Evolutionary conservation across 345 rosid genomes (phyloP).

Genomic region (Reutealis trisperma): DNA sequence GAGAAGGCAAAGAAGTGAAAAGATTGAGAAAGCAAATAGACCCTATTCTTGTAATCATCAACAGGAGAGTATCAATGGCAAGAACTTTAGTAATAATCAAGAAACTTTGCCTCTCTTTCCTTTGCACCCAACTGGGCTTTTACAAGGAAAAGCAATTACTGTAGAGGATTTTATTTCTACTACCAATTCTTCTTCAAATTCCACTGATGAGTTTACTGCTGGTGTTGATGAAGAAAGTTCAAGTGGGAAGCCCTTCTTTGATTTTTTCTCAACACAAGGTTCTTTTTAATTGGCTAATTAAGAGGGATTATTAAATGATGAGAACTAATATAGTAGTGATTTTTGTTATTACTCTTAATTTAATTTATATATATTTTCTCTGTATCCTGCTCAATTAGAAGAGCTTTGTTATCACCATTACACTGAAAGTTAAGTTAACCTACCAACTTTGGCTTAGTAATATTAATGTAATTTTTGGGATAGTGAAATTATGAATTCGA

Average conservation of each 20-base stretch:
- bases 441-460: no score
- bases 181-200: not conserved
- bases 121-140: slow-evolving; percentile 52
- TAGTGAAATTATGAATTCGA: no score
- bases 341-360: no score
- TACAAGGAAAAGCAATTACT: slow-evolving; percentile 19
- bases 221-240: slow-evolving; percentile 18
- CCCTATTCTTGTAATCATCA: not conserved
- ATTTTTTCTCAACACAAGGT: slow-evolving; percentile 38
- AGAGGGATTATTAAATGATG: no score
- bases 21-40: slow-evolving; percentile 15
- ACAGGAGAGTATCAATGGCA: not conserved
- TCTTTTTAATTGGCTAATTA: not conserved
- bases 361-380: no score
- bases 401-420: no score
- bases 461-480: no score
- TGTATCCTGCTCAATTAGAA: no score
- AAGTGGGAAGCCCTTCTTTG: slow-evolving; percentile 34
- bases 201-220: slow-evolving; percentile 17
- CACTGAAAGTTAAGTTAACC: no score
- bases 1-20: slow-evolving; percentile 28
- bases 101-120: slow-evolving; percentile 57
- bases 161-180: slow-evolving; percentile 11
- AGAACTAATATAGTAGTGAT: no score
- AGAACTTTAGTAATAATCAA: slow-evolving; percentile 6